Evolutionary conservation across 768 basidiomycete genomes (phyloP).

Genomic region (Boletus bicolor): DNA sequence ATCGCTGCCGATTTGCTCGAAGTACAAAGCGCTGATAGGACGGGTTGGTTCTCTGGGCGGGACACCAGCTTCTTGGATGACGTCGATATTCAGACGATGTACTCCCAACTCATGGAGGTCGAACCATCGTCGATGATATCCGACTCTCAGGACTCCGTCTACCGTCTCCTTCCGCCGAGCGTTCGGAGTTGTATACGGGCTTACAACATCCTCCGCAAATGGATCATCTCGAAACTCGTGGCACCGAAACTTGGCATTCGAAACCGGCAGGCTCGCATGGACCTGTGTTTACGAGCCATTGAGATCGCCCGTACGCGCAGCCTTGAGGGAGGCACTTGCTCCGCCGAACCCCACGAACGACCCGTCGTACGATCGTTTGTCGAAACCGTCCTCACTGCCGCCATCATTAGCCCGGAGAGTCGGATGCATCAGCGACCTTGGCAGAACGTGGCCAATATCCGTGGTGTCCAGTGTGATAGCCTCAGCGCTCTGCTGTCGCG

Average conservation of each 20-base stretch:
- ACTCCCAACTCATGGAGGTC: conserved; percentile 67
- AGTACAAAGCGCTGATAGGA: conserved; percentile 74
- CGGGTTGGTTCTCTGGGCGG: conserved; percentile 67
- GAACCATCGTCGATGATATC: conserved; percentile 71
- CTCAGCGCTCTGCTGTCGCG: conserved; percentile 53
- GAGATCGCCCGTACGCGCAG: conserved; percentile 70
- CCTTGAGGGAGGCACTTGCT: conserved; percentile 37
- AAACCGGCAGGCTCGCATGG: conserved; percentile 68
- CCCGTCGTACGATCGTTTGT: conserved; percentile 77
- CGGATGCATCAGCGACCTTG: conserved; percentile 76
- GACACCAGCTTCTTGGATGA: conserved; percentile 57
- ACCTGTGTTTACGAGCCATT: conserved; percentile 64
- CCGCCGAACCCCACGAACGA: conserved; percentile 45
- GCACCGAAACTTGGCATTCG: conserved; percentile 61
- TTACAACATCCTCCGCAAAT: conserved; percentile 73
- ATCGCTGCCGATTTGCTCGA: conserved; percentile 76
- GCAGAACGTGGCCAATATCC: conserved; percentile 64
- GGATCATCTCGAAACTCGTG: conserved; percentile 69
- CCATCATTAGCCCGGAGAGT: conserved; percentile 74
- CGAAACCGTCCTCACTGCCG: conserved; percentile 73
- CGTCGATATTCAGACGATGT: conserved; percentile 77
- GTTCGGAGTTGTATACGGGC: conserved; percentile 76
- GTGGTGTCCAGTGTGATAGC: conserved; percentile 62
- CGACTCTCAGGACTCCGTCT: conserved; percentile 67
- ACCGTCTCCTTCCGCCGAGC: conserved; percentile 71